phyloP scores from a whole-genome alignment of 2,329 filamentous ascomycete species.

The Fusarium sp. region DNA sequence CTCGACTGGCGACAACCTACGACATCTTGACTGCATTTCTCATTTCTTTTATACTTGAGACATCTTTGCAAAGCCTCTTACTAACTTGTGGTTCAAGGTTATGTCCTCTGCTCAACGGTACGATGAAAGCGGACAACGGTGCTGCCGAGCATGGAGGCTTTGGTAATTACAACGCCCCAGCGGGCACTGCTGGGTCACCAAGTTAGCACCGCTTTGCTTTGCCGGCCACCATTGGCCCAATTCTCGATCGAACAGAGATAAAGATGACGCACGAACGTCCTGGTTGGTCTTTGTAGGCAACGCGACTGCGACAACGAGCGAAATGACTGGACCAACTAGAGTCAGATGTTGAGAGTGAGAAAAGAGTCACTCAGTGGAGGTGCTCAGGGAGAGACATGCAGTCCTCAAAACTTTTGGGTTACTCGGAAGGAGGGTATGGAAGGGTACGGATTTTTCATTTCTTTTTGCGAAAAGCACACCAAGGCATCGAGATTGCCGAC shows the following conservation, averaged over 20 bases:
- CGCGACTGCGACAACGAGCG: neutral
- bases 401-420: constrained; percentile 10
- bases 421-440: neutral
- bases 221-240: neutral
- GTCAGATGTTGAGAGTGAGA: neutral
- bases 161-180: constrained; percentile 63
- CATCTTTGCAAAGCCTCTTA: constrained; percentile 16
- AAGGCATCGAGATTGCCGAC: neutral
- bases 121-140: constrained; percentile 72
- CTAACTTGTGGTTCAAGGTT: constrained; percentile 64
- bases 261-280: neutral
- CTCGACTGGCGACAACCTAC: constrained; percentile 4
- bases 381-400: neutral
- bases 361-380: neutral
- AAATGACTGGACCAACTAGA: neutral
- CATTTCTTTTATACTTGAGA: constrained; percentile 22
- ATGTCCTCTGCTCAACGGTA: constrained; percentile 88
- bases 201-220: constrained; percentile 19
- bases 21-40: neutral
- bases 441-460: neutral
- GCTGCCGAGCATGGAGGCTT: constrained; percentile 69
- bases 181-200: constrained; percentile 51
- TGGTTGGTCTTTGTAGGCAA: neutral
- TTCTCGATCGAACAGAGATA: constrained; percentile 1
- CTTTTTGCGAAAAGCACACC: neutral